Percentiles rank a stretch among this genome's conserved stretches.
Evolutionary conservation across 306 rosid species (phyloP).

Genomic region (Mimosa bimucronata): DNA sequence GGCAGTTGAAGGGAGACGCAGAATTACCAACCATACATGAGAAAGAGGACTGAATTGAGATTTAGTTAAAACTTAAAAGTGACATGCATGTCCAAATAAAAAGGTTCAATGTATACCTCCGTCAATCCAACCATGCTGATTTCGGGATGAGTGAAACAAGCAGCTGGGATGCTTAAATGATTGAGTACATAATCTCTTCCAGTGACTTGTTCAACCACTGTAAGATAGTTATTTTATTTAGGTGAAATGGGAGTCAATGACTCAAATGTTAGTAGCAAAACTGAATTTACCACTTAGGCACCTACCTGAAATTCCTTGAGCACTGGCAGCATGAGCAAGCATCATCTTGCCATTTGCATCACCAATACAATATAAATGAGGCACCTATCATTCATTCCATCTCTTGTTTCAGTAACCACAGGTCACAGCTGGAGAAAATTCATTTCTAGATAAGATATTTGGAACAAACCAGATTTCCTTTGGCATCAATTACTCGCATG

Average conservation of each 20-base stretch:
- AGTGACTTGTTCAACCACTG: conserved; percentile 99
- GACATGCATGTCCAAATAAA: not conserved
- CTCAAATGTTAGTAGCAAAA: conserved; percentile 21
- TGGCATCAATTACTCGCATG: conserved; percentile 83
- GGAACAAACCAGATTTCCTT: conserved; percentile 76
- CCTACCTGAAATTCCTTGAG: conserved; percentile 95
- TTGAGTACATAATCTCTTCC: conserved; percentile 96
- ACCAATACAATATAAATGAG: conserved; percentile 89
- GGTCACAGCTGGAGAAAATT: conserved; percentile 13
- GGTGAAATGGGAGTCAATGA: conserved; percentile 23
- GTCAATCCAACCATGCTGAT: conserved; percentile 99
- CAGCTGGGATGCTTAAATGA: conserved; percentile 97
- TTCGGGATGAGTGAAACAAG: conserved; percentile 98
- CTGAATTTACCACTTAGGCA: conserved; percentile 11
- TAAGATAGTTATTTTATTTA: conserved; percentile 17
- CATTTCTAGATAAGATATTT: conserved; percentile 33
- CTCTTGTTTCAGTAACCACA: conserved; percentile 40
- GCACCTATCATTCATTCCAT: conserved; percentile 64
- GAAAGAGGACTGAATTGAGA: conserved; percentile 25
- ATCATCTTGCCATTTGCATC: conserved; percentile 99
- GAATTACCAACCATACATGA: conserved; percentile 15
- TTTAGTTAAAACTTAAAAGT: not conserved
- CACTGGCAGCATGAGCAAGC: conserved; percentile 99
- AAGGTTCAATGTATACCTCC: conserved; percentile 57
- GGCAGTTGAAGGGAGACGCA: not conserved